Conservation (phyloP, 805 yeast species). For the Brettanomyces nanus region DNA sequence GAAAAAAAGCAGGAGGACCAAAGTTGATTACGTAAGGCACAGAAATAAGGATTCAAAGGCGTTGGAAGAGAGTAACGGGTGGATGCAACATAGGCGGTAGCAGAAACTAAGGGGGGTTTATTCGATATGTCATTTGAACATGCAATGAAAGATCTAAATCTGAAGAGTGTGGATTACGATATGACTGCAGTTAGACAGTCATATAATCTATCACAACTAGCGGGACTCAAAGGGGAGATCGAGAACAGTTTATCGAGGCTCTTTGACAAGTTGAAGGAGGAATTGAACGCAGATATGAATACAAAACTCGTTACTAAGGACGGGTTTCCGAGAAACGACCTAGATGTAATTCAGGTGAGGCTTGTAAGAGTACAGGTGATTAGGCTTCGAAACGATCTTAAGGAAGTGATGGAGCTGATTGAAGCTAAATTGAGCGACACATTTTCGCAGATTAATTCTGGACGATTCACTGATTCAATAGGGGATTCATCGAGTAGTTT, state of each 20-base stretch:
- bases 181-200: constrained; percentile 6
- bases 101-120: not conserved
- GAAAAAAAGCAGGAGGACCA: no score
- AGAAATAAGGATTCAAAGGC: no score
- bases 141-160: constrained; percentile 16
- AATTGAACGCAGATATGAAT: constrained; percentile 38
- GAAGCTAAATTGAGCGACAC: constrained; percentile 1
- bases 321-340: constrained; percentile 81
- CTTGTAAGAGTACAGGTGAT: constrained; percentile 55
- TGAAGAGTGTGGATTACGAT: constrained; percentile 13
- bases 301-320: constrained; percentile 59
- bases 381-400: constrained; percentile 62
- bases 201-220: constrained; percentile 17
- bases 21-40: no score
- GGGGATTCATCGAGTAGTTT: not conserved
- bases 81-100: not conserved
- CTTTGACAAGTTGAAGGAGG: constrained; percentile 32
- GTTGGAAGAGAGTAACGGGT: not conserved
- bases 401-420: constrained; percentile 28
- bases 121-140: constrained; percentile 18
- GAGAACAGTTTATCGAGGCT: constrained; percentile 34
- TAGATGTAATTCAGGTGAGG: constrained; percentile 69
- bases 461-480: not conserved
- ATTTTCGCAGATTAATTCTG: not conserved
- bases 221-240: constrained; percentile 28